Evolutionary conservation across 768 basidiomycete species (phyloP), one percentile per base, ranked within the genome.

Genomic region (Rhizopogon vinicolor): DNA sequence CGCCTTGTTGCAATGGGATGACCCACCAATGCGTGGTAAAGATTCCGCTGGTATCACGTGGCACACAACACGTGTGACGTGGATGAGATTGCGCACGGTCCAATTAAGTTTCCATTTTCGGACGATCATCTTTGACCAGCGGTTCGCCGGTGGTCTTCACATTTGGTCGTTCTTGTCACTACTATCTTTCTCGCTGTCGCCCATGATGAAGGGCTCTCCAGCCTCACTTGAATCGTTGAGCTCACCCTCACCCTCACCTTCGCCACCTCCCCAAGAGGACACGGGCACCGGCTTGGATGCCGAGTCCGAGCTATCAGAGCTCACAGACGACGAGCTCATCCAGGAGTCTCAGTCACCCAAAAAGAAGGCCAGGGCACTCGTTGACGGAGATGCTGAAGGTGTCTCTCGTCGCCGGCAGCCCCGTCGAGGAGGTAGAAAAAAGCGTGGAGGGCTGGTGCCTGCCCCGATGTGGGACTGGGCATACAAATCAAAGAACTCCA

Each of bases 401-500:
- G 5, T 44, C 48, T 48, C 54, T 41, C n/a, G 57, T 59, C 57
- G 58, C 40, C 56, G 66, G 49, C 53, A 60, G 49, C 49, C 57
- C 51, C 54, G 60, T 64, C 58, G 59, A 62, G 28, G 62, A 64
- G 18, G 65, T 63, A 70, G 77, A 58, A 78, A 74, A 67, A 82
- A 83, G 63, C 79, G 84, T 51, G 81, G 85, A 62, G 86, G 85
- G 53, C 76, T 90, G 57, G 84, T 89, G 1, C 88, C 90, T 29
- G 84, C 84, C 37, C 82, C 82, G 52, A 92, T 91, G 88, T 92
- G 90, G 91, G 89, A 81, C 25, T 93, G 91, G 90, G 89, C 84
- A 13, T 78, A 78, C 61, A 84, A 82, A 75, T 71, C 48, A 68
- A 58, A 57, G 48, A 67, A 54, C 55, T 73, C 59, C 56, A 70